Evolutionary conservation across 2,329 filamentous ascomycete species (phyloP), one percentile per base, ranked within the genome.

Genomic region (Pseudocercospora crystallina): DNA sequence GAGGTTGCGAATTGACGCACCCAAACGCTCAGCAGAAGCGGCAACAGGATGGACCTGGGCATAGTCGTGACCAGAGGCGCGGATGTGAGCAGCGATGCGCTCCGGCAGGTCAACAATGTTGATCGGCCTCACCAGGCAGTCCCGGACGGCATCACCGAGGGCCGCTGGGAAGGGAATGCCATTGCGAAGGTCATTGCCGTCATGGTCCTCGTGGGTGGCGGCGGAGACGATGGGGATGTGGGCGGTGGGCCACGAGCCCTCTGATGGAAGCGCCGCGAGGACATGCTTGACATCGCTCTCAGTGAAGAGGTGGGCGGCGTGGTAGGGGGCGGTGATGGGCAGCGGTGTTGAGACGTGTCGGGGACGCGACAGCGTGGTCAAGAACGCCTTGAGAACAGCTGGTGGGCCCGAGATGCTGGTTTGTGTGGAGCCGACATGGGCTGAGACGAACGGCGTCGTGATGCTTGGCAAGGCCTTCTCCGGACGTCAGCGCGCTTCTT

Each of bases 271-370:
- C 4, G 15, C 43, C 13, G 13, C 40, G 9, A 40, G 32, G 35
- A 56, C 47, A 12, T 49, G 34, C n/a, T 49, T 30, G 14, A 57
- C 45, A 37, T 57, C 51, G 11, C 35, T 31, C n/a, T 46, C 14
- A 13, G 34, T 38, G 64, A 51, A 67, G 13, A 59, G 39, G 31
- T 52, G 47, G 5, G 47, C 10, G n/a, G 42, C 47, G 34, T 56
- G 59, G 33, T 54, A 58, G 10, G 54, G 59, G 5, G 40, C 57
- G n/a, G 43, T 53, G 20, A 59, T 55, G 9, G 54, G 48, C n/a
- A 58, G 39, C n/a, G 20, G 39, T 11, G 32, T 48, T 1, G 44
- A 43, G 17, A 30, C 40, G 29, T 40, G 29, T 26, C 20, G 20
- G 7, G 33, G 38, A 13, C 43, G 32, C 32, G 35, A 14, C 5